Conservation (phyloP, 331 rosid genomes). For the Erythrophleum ivorense region DNA sequence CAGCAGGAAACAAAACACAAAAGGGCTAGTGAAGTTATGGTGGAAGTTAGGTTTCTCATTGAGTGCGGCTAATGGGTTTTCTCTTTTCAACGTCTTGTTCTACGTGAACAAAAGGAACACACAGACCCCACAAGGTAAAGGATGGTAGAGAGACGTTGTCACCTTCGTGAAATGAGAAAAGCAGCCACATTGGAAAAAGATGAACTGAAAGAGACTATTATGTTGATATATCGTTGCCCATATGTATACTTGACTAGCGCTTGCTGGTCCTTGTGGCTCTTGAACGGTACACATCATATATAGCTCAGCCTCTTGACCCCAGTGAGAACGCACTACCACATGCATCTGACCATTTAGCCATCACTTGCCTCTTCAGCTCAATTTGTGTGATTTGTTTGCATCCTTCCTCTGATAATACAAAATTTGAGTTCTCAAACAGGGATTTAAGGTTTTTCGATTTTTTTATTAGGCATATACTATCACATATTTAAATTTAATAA, state of each 20-base stretch:
- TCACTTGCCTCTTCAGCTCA: too few relatives aligned
- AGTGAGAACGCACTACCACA: slow-evolving; percentile 26
- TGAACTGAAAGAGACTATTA: slow-evolving; percentile 42
- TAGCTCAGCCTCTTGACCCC: background rate
- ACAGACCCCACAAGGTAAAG: slow-evolving; percentile 48
- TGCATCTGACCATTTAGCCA: slow-evolving; percentile 9
- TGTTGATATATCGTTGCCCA: slow-evolving; percentile 38
- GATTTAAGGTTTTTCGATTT: background rate
- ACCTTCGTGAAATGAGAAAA: slow-evolving; percentile 36
- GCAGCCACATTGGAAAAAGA: slow-evolving; percentile 30
- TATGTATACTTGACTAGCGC: slow-evolving; percentile 26
- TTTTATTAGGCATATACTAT: too few relatives aligned
- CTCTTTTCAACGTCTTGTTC: slow-evolving; percentile 32
- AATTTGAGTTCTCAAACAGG: slow-evolving; percentile 24
- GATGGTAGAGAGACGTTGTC: slow-evolving; percentile 38
- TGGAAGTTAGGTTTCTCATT: slow-evolving; percentile 40
- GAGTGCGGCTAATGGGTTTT: slow-evolving; percentile 44
- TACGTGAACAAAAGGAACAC: slow-evolving; percentile 42
- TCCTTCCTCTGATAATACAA: slow-evolving; percentile 34
- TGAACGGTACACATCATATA: slow-evolving; percentile 41
- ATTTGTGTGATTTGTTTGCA: slow-evolving; percentile 18
- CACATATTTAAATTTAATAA: too few relatives aligned
- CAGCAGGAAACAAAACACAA: slow-evolving; percentile 38
- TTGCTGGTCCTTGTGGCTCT: slow-evolving; percentile 32
- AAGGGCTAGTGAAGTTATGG: slow-evolving; percentile 35